A percentile compares a stretch with the other conserved stretches of the same genome.
These are phyloP conservation scores for Cryptococcus floricola DNA, from an alignment of 1,284 basidiomycete genomes.

Conservation along the genomic window DNA sequence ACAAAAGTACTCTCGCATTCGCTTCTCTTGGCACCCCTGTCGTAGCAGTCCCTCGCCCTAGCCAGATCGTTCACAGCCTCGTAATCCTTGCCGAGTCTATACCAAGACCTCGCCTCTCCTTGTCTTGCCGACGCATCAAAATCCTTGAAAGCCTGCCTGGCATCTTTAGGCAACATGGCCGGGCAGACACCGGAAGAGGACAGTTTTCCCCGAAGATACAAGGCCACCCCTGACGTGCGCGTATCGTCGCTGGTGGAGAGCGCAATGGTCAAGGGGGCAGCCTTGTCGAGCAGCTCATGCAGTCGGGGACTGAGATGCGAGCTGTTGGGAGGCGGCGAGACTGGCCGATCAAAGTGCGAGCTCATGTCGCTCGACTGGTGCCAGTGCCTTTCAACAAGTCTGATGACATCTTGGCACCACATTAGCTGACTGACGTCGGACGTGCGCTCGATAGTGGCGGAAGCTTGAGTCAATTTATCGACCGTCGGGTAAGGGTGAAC, in stretches of 20 bases:
- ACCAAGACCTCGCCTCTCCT: conserved; percentile 75
- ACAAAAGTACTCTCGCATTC: conserved; percentile 77
- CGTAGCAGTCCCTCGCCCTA: conserved; percentile 76
- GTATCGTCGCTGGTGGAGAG: conserved; percentile 15
- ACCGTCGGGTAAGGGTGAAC: conserved; percentile 23
- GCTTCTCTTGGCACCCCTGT: conserved; percentile 65
- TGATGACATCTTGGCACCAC: conserved; percentile 37
- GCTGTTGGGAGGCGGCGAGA: conserved; percentile 4
- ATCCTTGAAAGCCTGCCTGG: conserved; percentile 77
- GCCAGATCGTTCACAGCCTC: conserved; percentile 73
- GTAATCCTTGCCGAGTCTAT: conserved; percentile 82
- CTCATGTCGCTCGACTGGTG: conserved; percentile 13
- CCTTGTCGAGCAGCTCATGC: conserved; percentile 19
- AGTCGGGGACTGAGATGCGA: conserved; percentile 10
- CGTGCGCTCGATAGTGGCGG: conserved; percentile 16
- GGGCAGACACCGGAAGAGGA: conserved; percentile 52
- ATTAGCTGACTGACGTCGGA: conserved; percentile 24
- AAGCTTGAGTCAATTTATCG: conserved; percentile 9
- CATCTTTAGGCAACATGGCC: conserved; percentile 61
- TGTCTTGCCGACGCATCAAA: conserved; percentile 74
- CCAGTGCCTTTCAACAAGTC: conserved; percentile 28
- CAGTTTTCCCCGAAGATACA: conserved; percentile 41
- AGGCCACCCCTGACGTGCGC: conserved; percentile 20
- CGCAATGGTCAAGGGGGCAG: conserved; percentile 31
- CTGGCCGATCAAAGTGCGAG: conserved; percentile 16